Evolutionary conservation across 2,329 filamentous ascomycete genomes (phyloP), one percentile per base, ranked within the genome.

Genomic region (Mycosphaerelloides madeirae): DNA sequence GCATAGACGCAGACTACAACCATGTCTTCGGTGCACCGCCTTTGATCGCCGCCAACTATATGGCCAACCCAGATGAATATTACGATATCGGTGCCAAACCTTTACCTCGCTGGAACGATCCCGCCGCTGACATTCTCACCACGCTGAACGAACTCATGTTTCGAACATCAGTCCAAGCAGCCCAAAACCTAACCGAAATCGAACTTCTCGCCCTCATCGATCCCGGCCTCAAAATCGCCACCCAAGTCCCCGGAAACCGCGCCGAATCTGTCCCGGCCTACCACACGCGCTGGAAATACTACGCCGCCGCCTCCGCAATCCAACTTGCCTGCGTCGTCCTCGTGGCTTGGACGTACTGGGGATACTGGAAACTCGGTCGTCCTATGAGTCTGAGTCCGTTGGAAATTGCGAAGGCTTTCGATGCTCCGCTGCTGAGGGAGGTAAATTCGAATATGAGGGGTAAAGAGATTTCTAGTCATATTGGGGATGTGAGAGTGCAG

Each of bases 351-450:
- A 37, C 29, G 13, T 46, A 41, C 25, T 19, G 38, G 33, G 57
- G 57, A 11, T 64, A 57, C 51, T 64, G 60, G 61, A 50, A 56
- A 3, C 50, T 65, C 2, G 62, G 61, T 1, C 46, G 62, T 1
- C 35, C 44, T 3, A 53, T 62, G 11, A 61, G 55, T 28, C 36
- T 65, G 36, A 61, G 60, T 47, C 62, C 61, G 6, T 44, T 65
- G 3, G 63, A 65, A 43, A 47, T 62, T 15, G 61, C 60, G 7
- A 49, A 55, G 15, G 62, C 62, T 3, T 66, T 65, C 47, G 59
- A 59, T 8, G 56, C 58, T 3, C 61, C 61, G 19, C 28, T 66
- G 8, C 38, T 64, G 34, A 52, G 29, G 18, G 29, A 33, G 4
- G 31, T 19, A n/a, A 16, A 19, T 29, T 29, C 37, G 7, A 46